Evolutionary conservation across 2,329 filamentous ascomycete species (phyloP), one percentile per base, ranked within the genome.

Genomic region (Fusarium citri): DNA sequence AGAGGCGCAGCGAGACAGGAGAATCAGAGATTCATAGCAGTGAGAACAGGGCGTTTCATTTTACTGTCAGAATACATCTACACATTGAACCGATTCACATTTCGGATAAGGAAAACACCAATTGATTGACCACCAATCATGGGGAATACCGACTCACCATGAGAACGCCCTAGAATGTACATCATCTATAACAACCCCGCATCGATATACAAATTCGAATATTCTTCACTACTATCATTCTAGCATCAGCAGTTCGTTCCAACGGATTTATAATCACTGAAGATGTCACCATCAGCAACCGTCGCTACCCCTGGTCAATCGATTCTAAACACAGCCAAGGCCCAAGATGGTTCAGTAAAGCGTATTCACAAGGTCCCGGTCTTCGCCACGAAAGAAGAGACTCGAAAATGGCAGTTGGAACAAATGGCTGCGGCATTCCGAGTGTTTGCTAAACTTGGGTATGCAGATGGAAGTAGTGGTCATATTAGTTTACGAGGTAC

Each of bases 401-500:
- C 73, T 4, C 70, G 76, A 20, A 63, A 63, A 60, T 80, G 78
- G 76, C 76, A 77, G 51, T 65, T 79, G 4, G 68, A 82, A 12
- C 79, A 84, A 49, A 79, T 85, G 74, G 83, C 80, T 0, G 76
- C 79, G 6, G 83, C 83, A 3, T 85, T 85, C 57, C 79, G 83
- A 28, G 79, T 85, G n/a, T 85, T 85, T 72, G 81, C 80, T 4
- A 81, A 81, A 49, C 70, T 80, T 11, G 83, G 83, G 8, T 85
- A 78, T 66, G 76, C 81, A 34, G 83, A 85, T 64, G 83, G 83
- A 3, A 77, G 80, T 58, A 82, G 81, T 40, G 83, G 83, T 2
- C 83, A 85, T 72, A 85, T 85, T 60, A 83, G 81, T 47, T 66
- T 83, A 25, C 69, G 78, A 65, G 72, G 72, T 64, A 31, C 28